Conservation (phyloP, 2,329 filamentous ascomycete species). For the Microsporum canis region DNA sequence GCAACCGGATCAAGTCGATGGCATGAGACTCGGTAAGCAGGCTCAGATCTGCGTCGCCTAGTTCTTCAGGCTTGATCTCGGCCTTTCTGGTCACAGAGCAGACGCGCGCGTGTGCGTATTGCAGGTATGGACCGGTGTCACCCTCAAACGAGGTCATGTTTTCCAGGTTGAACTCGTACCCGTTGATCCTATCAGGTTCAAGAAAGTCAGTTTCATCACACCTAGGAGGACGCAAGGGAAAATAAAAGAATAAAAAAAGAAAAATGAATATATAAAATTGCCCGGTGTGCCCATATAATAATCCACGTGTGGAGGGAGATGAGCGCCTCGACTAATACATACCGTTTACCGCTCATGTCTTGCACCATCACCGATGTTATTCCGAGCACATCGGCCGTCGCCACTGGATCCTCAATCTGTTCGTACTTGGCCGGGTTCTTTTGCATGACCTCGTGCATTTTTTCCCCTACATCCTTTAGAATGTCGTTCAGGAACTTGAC, state of each 20-base stretch:
- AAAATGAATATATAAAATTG: neutral
- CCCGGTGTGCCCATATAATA: neutral
- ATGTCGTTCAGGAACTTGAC: slow-evolving; percentile 67
- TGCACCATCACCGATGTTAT: slow-evolving; percentile 97
- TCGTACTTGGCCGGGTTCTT: slow-evolving; percentile 83
- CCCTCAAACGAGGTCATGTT: slow-evolving; percentile 56
- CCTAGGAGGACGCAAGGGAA: neutral
- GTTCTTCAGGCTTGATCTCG: slow-evolving; percentile 35
- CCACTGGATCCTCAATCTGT: slow-evolving; percentile 72
- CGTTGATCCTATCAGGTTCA: slow-evolving; percentile 40
- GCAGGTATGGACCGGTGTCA: slow-evolving; percentile 54
- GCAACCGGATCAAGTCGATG: slow-evolving; percentile 48
- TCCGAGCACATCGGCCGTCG: slow-evolving; percentile 75
- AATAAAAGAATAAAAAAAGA: neutral
- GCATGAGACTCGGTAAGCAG: slow-evolving; percentile 53
- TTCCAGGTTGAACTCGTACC: slow-evolving; percentile 55
- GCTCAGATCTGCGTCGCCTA: slow-evolving; percentile 46
- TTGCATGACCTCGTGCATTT: slow-evolving; percentile 97
- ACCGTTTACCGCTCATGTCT: slow-evolving; percentile 93
- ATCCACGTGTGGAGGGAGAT: slow-evolving; percentile 1
- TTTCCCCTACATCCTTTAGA: slow-evolving; percentile 68
- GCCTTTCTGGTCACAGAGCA: slow-evolving; percentile 50
- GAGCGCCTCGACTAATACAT: slow-evolving; percentile 19
- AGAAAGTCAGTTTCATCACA: neutral
- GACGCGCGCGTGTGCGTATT: slow-evolving; percentile 52